Evolutionary conservation across 805 yeast genomes (phyloP).

Genomic region (Myxozyma kluyveri): DNA sequence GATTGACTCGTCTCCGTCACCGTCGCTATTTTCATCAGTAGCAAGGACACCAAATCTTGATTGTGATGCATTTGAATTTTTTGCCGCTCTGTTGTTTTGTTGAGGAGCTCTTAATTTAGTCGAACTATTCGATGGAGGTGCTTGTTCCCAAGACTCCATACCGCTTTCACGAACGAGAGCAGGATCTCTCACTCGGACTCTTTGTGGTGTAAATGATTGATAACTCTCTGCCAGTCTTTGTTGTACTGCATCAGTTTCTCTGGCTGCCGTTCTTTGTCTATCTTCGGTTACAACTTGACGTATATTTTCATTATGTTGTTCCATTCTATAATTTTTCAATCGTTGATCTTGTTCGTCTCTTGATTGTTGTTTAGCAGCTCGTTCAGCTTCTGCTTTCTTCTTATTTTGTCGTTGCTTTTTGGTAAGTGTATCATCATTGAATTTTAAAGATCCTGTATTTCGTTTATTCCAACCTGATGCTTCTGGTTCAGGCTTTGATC

Average conservation of each 20-base stretch:
- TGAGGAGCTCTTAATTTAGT: too few species aligned
- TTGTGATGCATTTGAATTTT: too few species aligned
- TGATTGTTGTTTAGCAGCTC: slow-evolving; percentile 6
- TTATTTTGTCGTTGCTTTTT: slow-evolving; percentile 22
- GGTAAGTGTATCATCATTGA: slow-evolving; percentile 2
- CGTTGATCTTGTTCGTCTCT: slow-evolving; percentile 13
- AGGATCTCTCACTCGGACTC: too few species aligned
- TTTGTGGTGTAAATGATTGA: too few species aligned
- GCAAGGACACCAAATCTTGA: too few species aligned
- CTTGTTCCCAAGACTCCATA: too few species aligned
- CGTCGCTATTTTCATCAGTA: too few species aligned
- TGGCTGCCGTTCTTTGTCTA: background rate
- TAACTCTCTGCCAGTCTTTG: background rate
- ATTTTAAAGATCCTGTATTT: background rate
- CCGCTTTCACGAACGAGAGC: too few species aligned
- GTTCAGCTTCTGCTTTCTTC: slow-evolving; percentile 8
- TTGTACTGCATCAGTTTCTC: background rate
- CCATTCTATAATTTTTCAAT: background rate
- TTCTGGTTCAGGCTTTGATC: background rate
- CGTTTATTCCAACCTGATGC: background rate
- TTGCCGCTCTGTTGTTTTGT: too few species aligned
- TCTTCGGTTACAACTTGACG: background rate
- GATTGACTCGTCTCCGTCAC: background rate
- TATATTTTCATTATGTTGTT: background rate
- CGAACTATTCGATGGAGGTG: too few species aligned